phyloP scores from a whole-genome alignment of 1,139 yeast species.

The Kazachstania sp. region DNA sequence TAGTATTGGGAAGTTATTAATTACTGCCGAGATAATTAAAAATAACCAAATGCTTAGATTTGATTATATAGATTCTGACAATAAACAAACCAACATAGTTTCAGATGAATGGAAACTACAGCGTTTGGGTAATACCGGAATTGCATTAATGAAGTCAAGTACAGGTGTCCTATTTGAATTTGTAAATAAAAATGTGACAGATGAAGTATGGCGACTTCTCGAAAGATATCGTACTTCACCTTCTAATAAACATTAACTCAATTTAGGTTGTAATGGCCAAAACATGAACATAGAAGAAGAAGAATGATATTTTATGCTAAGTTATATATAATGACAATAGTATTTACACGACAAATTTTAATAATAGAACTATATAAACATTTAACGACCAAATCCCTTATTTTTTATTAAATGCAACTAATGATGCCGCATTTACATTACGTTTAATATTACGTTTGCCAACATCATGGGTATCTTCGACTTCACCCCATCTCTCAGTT shows the following conservation, averaged over 20 bases:
- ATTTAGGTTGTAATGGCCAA: background rate
- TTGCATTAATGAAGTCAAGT: conserved; percentile 10
- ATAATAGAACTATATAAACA: background rate
- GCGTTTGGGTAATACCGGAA: conserved; percentile 21
- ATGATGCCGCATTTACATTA: conserved; percentile 72
- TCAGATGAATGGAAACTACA: conserved; percentile 11
- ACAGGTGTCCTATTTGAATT: conserved; percentile 21
- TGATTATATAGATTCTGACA: background rate
- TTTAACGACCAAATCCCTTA: background rate
- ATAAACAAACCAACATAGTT: conserved; percentile 4
- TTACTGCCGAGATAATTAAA: background rate
- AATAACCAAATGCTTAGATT: background rate
- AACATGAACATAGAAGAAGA: background rate
- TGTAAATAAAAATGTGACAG: conserved; percentile 14
- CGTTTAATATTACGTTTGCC: conserved; percentile 83
- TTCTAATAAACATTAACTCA: too few species aligned
- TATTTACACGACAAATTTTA: conserved; percentile 2
- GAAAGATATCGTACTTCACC: background rate
- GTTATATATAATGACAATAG: background rate
- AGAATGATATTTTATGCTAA: background rate
- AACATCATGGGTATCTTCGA: conserved; percentile 96
- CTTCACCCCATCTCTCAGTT: conserved; percentile 93
- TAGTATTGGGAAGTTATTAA: conserved; percentile 5
- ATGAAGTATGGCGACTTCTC: conserved; percentile 13
- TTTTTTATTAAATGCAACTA: conserved; percentile 38